Evolutionary conservation across 225 moss, liverwort and hornwort genomes (phyloP).

Genomic region (Straminergon stramineum): DNA sequence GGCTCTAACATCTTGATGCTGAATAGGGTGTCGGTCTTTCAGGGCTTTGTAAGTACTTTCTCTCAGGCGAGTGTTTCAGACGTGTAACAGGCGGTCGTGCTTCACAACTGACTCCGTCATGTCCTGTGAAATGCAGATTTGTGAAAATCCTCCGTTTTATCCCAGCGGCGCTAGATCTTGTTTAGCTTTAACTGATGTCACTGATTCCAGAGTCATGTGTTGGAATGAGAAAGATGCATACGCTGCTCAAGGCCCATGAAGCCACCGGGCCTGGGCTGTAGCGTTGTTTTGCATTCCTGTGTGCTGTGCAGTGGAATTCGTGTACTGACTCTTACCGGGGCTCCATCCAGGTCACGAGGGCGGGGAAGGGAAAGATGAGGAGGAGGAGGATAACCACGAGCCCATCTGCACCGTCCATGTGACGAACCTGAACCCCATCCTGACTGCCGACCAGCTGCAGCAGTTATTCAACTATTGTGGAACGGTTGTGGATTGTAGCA

Average conservation of each 20-base stretch:
- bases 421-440: constrained; percentile 77
- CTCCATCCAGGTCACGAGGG: not conserved
- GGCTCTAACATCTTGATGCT: no score
- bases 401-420: constrained; percentile 71
- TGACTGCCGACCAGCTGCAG: constrained; percentile 81
- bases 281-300: not conserved
- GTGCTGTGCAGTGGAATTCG: not conserved
- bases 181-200: not conserved
- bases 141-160: not conserved
- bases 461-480: constrained; percentile 94
- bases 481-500: constrained; percentile 70
- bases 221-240: not conserved
- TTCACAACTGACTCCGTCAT: no score
- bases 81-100: not conserved
- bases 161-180: not conserved
- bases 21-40: not conserved
- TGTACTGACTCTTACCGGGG: not conserved
- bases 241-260: not conserved
- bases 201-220: not conserved
- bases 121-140: no score
- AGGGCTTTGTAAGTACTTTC: no score
- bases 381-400: constrained; percentile 52
- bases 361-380: not conserved
- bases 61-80: not conserved
- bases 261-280: not conserved